Evolutionary conservation across 257 asterid species (phyloP), one percentile per base, ranked within the genome.

Genomic region (Avicennia marina): DNA sequence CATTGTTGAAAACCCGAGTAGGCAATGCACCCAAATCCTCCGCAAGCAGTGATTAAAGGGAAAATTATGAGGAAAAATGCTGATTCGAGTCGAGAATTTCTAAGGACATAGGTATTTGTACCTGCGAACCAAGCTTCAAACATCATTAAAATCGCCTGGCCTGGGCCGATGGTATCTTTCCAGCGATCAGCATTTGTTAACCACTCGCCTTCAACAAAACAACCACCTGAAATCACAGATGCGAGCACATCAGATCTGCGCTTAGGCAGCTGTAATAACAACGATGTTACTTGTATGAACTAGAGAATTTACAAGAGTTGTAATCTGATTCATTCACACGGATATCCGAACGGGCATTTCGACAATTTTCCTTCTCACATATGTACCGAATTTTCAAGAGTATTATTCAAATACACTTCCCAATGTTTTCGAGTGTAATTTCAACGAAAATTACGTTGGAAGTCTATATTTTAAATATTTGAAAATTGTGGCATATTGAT

Each of bases 101-200:
- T 2, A 0, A 4, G 50, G 16, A 48, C 19, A 33, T 20, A 1
- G 31, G 15, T 12, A 47, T 11, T 2, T 11, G 13, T 20, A 6
- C 29, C 26, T 24, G 12, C 4, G 11, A 33, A 33, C 4, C 7
- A 39, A 16, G 17, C 63, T 40, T 19, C 42, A 41, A 31, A 53
- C 90, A 32, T 82, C 90, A 39, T 86, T 86, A 45, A 76, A 82
- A 70, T 82, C 86, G 16, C 90, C 86, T 0, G 84, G 78, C 63
- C 86, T 82, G 83, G 74, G 17, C 90, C 90, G 61, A 82, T 64
- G 33, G 82, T 82, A 71, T 79, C 84, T 62, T 82, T 79, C 90
- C 90, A 82, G 47, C 90, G 78, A 65, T 79, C 71, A 25, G 90
- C 86, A 72, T 79, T 82, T 20, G 78, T 65, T 62, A 79, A 72